Base-by-base conservation (phyloP, 345 rosid genomes). In the Ceriops decandra region DNA sequence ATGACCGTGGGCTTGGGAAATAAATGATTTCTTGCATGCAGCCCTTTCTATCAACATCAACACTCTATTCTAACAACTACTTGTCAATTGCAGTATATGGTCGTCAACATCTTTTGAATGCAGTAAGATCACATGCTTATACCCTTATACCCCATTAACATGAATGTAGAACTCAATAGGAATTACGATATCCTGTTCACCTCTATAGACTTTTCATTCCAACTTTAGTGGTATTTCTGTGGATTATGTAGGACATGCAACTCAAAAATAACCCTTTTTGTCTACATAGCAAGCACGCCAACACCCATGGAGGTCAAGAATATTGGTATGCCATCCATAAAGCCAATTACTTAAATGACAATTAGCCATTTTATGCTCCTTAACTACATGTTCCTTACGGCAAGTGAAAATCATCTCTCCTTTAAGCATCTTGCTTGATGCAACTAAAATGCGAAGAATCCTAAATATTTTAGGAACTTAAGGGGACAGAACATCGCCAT, bases 401-500 rank as follows among this genome's bases (percentile, higher is more conserved):
- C 26, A 67, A 57, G 36, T 17, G 58, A 54, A 33, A 47, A 57
- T 53, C 15, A 30, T 51, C 51, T 33, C 62, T n/a, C 36, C 62
- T 21, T 5, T 42, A 42, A 3, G 0, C 17, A 11, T 42, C 49
- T 42, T 13, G 49, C 49, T 42, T 1, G 17, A 13, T 13, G 5
- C 17, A 42, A 42, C 16, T 42, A 42, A 42, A 42, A 42, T 13
- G 4, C 17, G 4, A 42, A 42, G 17, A 42, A 3, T 42, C 19
- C 13, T 1, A 42, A 13, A 42, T 42, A 33, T 42, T 42, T 0
- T 9, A 11, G 17, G 19, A 13, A 13, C 15, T 42, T 38, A 38
- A 2, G 47, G 16, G 47, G 47, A 38, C 16, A 38, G 47, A 38
- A 38, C 4, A 10, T 11, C 16, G 16, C 2, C 47, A 35, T 9